Conservation (phyloP, 208 protist genomes). For the Wallacemonas sp. region DNA sequence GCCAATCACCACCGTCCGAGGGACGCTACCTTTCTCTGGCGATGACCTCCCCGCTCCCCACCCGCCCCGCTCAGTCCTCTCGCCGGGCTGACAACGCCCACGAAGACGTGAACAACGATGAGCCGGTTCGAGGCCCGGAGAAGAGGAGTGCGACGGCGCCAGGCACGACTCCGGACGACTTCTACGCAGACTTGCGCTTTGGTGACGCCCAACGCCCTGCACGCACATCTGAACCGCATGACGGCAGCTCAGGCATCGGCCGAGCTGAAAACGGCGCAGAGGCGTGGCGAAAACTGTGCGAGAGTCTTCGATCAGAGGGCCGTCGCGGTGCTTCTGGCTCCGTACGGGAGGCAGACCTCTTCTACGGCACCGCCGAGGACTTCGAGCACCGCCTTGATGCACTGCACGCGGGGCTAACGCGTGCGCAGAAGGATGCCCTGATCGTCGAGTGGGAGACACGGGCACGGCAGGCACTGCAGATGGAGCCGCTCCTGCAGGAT, state of each 20-base stretch:
- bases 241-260: neutral
- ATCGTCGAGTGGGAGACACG: constrained; percentile 54
- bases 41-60: constrained; percentile 23
- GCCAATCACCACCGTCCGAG: constrained; percentile 11
- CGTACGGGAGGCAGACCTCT: constrained; percentile 41
- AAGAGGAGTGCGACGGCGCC: constrained; percentile 11
- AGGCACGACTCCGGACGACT: neutral
- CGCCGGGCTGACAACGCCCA: no score
- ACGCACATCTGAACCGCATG: neutral
- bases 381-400: constrained; percentile 33
- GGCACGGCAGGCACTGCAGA: constrained; percentile 34
- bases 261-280: neutral
- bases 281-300: constrained; percentile 4
- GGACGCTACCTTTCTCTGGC: constrained; percentile 25
- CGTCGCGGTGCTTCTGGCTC: neutral
- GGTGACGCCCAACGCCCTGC: neutral
- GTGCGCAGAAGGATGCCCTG: constrained; percentile 37
- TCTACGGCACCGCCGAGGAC: constrained; percentile 39
- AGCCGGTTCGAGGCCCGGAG: neutral
- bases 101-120: neutral
- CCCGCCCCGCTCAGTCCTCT: neutral
- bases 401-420: constrained; percentile 24
- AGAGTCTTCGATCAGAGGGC: neutral
- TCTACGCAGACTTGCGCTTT: neutral
- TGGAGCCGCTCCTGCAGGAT: constrained; percentile 32